phyloP scores from a whole-genome alignment of 805 yeast genomes.

The Geotrichum ghanense region DNA sequence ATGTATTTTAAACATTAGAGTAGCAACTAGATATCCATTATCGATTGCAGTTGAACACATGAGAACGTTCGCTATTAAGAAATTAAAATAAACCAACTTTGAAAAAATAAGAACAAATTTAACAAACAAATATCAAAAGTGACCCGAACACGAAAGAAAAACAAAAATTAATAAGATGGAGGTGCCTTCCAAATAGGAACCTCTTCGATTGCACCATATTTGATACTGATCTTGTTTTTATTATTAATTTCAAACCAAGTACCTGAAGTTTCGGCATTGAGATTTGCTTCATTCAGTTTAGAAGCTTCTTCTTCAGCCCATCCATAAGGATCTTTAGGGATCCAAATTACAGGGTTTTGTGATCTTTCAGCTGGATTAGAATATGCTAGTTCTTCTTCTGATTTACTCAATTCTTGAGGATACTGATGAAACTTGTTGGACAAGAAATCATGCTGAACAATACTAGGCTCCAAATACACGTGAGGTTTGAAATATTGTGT shows the following conservation, averaged over 20 bases:
- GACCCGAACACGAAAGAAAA: too few relatives aligned
- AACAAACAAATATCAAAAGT: too few relatives aligned
- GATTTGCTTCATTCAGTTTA: constrained; percentile 37
- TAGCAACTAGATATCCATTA: too few relatives aligned
- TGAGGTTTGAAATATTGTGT: constrained; percentile 46
- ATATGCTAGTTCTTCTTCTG: constrained; percentile 53
- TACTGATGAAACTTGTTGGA: constrained; percentile 21
- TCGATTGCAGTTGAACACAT: too few relatives aligned
- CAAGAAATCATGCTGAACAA: constrained; percentile 18
- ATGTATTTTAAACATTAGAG: too few relatives aligned
- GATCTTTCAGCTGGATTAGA: constrained; percentile 64
- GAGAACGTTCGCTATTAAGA: too few relatives aligned
- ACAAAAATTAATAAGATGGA: constrained; percentile 9
- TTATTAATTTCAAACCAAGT: constrained; percentile 37
- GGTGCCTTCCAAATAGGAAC: constrained; percentile 16
- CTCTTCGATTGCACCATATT: constrained; percentile 17
- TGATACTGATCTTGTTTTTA: constrained; percentile 36
- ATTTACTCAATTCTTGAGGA: constrained; percentile 22
- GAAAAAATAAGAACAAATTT: too few relatives aligned
- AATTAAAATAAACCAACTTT: too few relatives aligned
- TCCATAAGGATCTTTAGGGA: constrained; percentile 84
- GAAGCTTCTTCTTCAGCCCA: constrained; percentile 51
- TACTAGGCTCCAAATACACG: constrained; percentile 33
- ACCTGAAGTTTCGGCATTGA: constrained; percentile 57
- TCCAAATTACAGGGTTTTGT: constrained; percentile 72